Evolutionary conservation across 352 stramenopile genomes (phyloP), one percentile per base, ranked within the genome.

Genomic region (Globisporangium camurandrum): DNA sequence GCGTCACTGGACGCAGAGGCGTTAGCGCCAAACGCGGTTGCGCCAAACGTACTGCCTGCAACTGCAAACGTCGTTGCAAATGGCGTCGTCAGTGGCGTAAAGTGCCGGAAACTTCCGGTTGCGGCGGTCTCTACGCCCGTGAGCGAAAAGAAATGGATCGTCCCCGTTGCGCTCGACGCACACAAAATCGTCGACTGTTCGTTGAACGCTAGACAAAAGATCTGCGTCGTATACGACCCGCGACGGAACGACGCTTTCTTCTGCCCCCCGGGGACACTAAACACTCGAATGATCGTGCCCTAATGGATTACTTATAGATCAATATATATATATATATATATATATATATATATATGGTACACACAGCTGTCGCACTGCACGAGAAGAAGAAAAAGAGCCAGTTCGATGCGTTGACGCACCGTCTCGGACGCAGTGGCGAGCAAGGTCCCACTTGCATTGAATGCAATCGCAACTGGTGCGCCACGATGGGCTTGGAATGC

Each of bases 201-300:
- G 63, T 97, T 98, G 65, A 98, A 99, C 6, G 88, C 75, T 20
- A 99, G 65, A 57, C 90, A 98, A 55, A 96, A 98, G 51, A 99
- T 97, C 43, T 88, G 84, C 9, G 96, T 94, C 6, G 92, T 71
- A 63, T 99, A 97, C 17, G 97, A 97, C 1, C 96, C 97, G 19
- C 96, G 71, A 30, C 96, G 86, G 52, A 99, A 97, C 44, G 98
- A 95, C 27, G 86, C 83, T 30, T 93, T 67, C 54, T 95, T 87
- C 54, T 82, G 84, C 10, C 94, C 93, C 1, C 76, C 94, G 42
- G 88, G 78, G 7, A 98, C 96, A 46, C 96, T 80, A 71, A 98
- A 99, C 20, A 99, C 85, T n/a, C 97, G 83, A 57, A 99, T 94
- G 36, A 99, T 70, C 6, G 97, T 99, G 16, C 97, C 97, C 70